phyloP scores from a whole-genome alignment of 192 early-diverging fungal species.

The Oehlia diaphana region DNA sequence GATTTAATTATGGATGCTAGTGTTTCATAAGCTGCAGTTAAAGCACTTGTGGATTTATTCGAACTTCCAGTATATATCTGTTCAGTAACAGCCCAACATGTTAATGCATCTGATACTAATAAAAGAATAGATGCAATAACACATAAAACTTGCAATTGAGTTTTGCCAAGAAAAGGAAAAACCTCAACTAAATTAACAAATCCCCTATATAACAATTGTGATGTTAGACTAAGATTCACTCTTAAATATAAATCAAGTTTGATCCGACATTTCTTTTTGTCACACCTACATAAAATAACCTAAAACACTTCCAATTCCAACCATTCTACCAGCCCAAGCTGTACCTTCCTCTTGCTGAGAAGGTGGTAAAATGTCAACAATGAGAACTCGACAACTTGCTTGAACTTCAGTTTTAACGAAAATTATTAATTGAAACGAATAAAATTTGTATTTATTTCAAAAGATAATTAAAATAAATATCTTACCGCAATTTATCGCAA shows the following conservation, averaged over 20 bases:
- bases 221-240: not conserved
- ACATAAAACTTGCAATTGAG: conserved; percentile 83
- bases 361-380: conserved; percentile 80
- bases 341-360: conserved; percentile 83
- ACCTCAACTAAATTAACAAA: conserved; percentile 70
- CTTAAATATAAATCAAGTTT: not conserved
- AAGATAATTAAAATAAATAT: not conserved
- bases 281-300: conserved; percentile 77
- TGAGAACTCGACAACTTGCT: conserved; percentile 81
- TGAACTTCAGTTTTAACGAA: conserved; percentile 55
- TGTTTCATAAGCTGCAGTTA: conserved; percentile 27
- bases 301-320: conserved; percentile 79
- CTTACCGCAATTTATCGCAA: conserved; percentile 83
- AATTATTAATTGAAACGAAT: not conserved
- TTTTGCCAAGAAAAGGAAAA: conserved; percentile 73
- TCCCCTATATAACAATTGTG: conserved; percentile 46
- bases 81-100: conserved; percentile 70
- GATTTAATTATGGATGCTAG: conserved; percentile 39
- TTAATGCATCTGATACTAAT: conserved; percentile 56
- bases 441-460: not conserved
- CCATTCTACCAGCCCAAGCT: conserved; percentile 86
- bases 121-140: conserved; percentile 72
- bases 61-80: conserved; percentile 33
- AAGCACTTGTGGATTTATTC: conserved; percentile 19
- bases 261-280: no score